phyloP scores from a whole-genome alignment of 1,284 basidiomycete genomes.

The Trametes versicolor region DNA sequence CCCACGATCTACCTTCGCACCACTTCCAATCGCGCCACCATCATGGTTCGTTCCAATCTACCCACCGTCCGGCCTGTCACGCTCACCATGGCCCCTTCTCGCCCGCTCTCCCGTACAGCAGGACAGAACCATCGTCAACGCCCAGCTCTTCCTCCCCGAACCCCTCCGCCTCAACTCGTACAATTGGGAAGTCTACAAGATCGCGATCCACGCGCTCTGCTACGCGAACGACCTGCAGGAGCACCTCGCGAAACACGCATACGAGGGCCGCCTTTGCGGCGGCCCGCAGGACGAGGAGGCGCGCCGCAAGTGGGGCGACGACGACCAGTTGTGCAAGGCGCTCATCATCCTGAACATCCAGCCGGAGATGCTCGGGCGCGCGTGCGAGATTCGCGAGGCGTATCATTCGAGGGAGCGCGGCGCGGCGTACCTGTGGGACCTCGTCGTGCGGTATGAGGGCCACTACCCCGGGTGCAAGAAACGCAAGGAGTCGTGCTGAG shows the following conservation, averaged over 20 bases:
- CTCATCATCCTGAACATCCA: conserved; percentile 17
- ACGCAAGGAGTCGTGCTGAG: conserved; percentile 11
- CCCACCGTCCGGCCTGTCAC: too few species aligned
- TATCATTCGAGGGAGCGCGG: conserved; percentile 8
- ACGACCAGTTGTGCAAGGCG: conserved; percentile 18
- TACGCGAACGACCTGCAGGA: conserved; percentile 13
- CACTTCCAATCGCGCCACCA: background rate
- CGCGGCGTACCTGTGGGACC: conserved; percentile 13
- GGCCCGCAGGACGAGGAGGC: conserved; percentile 9
- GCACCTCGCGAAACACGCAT: conserved; percentile 10
- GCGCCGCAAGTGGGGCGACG: conserved; percentile 12
- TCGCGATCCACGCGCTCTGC: conserved; percentile 17
- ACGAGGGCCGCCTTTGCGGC: conserved; percentile 5
- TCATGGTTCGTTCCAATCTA: background rate
- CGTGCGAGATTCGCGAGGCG: conserved; percentile 15
- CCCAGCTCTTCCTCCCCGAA: conserved; percentile 16
- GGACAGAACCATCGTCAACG: conserved; percentile 12
- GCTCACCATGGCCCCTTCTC: background rate
- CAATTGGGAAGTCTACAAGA: conserved; percentile 17
- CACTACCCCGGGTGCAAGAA: conserved; percentile 3
- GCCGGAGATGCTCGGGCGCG: conserved; percentile 13
- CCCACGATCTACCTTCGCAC: background rate
- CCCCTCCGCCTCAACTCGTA: conserved; percentile 12
- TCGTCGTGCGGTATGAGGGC: conserved; percentile 7
- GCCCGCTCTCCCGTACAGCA: background rate